These are phyloP conservation scores for Glebionis coronaria DNA, from an alignment of 129 eudicot species.

Conservation along the genomic window DNA sequence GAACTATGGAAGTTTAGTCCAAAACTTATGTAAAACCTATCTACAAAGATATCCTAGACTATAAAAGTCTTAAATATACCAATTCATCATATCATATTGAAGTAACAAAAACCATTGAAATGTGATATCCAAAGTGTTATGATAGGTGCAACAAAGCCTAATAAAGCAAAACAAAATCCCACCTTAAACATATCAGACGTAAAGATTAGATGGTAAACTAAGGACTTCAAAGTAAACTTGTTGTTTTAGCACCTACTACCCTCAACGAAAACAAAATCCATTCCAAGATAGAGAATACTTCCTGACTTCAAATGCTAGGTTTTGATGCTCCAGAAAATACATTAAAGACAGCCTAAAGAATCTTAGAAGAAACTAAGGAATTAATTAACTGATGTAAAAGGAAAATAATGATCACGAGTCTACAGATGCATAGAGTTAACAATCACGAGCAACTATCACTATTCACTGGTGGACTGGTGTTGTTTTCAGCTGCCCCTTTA, in stretches of 20 bases:
- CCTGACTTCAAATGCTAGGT: slow-evolving; percentile 2
- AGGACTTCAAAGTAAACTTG: not conserved
- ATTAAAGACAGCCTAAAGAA: not conserved
- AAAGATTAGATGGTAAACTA: not conserved
- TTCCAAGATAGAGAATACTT: not conserved
- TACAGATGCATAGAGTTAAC: not conserved
- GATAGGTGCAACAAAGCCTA: not conserved
- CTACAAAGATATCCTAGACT: not conserved
- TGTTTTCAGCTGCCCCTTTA: not conserved
- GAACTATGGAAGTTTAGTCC: not conserved
- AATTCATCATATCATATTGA: not conserved
- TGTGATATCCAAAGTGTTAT: not conserved
- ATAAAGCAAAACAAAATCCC: not conserved
- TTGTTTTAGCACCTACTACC: not conserved
- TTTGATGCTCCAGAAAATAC: not conserved
- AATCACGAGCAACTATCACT: no score
- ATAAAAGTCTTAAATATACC: not conserved
- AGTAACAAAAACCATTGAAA: slow-evolving; percentile 16
- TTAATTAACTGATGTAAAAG: not conserved
- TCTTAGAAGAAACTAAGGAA: slow-evolving; percentile 6
- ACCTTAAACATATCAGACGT: not conserved
- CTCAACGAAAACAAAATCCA: not conserved
- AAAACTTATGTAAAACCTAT: not conserved
- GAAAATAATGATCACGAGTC: not conserved
- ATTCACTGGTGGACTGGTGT: no score